Evolutionary conservation across 768 basidiomycete genomes (phyloP).

Genomic region (Calocera viscosa): DNA sequence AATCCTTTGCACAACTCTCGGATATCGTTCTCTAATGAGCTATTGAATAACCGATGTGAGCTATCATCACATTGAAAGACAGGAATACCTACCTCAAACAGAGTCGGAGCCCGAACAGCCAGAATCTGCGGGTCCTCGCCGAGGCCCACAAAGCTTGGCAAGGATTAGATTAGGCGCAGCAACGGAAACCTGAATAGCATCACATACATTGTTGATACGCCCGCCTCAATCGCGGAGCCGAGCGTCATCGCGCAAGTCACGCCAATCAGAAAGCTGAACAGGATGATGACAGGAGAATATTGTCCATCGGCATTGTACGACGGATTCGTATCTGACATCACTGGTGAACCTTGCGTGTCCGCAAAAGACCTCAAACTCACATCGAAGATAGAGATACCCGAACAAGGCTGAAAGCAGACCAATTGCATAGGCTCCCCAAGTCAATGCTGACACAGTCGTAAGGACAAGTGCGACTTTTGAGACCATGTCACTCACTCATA

Average conservation of each 20-base stretch:
- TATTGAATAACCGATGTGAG: constrained; percentile 20
- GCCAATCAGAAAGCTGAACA: constrained; percentile 75
- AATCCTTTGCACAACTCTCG: constrained; percentile 55
- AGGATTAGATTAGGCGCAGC: not conserved
- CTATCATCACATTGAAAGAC: not conserved
- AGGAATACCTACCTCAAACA: constrained; percentile 36
- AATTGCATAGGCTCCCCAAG: constrained; percentile 67
- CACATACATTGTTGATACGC: constrained; percentile 71
- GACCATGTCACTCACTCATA: constrained; percentile 43
- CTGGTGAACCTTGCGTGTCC: constrained; percentile 1
- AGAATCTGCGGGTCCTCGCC: constrained; percentile 74
- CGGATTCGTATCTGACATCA: constrained; percentile 49
- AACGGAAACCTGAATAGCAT: not conserved
- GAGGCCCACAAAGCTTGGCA: constrained; percentile 59
- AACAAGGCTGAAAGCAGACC: constrained; percentile 65
- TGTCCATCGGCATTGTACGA: constrained; percentile 60
- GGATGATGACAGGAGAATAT: constrained; percentile 62
- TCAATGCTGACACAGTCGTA: constrained; percentile 40
- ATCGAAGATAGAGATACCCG: constrained; percentile 60
- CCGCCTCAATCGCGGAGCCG: constrained; percentile 66
- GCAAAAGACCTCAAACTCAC: constrained; percentile 31
- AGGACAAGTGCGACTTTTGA: not conserved
- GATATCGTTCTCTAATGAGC: constrained; percentile 58
- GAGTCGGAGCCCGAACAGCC: constrained; percentile 53
- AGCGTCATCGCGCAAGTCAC: constrained; percentile 56